Evolutionary conservation across 2,329 filamentous ascomycete species (phyloP), one percentile per base, ranked within the genome.

Genomic region (Colletotrichum phormii): DNA sequence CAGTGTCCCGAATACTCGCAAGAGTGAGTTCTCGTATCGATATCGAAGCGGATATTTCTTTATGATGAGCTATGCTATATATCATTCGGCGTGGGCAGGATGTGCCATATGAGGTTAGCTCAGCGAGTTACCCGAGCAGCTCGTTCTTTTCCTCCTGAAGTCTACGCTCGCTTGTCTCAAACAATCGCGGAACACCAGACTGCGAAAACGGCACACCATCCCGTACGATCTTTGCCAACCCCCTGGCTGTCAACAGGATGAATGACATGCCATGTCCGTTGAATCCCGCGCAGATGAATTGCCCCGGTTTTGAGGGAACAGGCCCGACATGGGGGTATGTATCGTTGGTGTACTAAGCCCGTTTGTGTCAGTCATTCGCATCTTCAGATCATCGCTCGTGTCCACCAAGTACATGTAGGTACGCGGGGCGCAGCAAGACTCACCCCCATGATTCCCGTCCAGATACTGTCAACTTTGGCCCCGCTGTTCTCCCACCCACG

Each of bases 261-360:
- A 84, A 76, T 0, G 85, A 82, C 86, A 89, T 89, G 0, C 87
- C 87, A 69, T 88, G 86, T 0, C 87, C 87, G 53, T 83, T 84
- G 72, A 88, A 89, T 0, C 87, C 87, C 0, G 83, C 86, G 24
- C 85, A 77, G 22, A 89, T 79, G 53, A 81, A 85, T 72, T 86
- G 82, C 4, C 81, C 81, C 1, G 79, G 69, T 63, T 80, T 82
- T 0, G 77, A 81, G 0, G 86, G 86, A 0, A 89, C 79, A 8
- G 62, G 29, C 4, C 72, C 69, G 5, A 72, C 59, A 54, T 68
- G 72, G 24, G 69, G 59, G 13, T 60, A 49, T 26, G 60, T 64
- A 13, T 74, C 72, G 54, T 49, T 72, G n/a, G 63, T 72, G 64
- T 68, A 72, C 1, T 77, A 2, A 85, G 86, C 4, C 87, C 76